These are phyloP conservation scores for Chlorella variabilis DNA, from an alignment of 163 green algal species.

Conservation along the genomic window DNA sequence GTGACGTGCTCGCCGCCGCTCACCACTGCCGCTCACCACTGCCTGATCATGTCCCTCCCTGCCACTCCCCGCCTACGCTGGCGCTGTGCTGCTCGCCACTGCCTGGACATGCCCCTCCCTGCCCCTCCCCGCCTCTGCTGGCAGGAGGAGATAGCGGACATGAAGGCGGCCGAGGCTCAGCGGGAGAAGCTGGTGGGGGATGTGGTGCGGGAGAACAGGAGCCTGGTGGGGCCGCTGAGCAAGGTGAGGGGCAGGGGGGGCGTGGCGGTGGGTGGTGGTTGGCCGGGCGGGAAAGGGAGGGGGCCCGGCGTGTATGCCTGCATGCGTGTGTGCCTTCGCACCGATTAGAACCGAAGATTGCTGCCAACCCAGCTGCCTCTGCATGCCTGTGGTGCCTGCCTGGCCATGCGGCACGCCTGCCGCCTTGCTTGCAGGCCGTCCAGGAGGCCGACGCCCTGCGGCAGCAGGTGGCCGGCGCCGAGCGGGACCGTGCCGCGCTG, in stretches of 20 bases:
- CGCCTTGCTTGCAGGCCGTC: conserved; percentile 9
- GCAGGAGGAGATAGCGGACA: conserved; percentile 86
- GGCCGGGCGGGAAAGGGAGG: not conserved
- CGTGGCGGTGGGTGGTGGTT: not conserved
- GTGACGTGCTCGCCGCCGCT: not conserved
- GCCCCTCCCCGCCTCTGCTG: not conserved
- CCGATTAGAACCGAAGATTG: no score
- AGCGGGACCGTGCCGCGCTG: conserved; percentile 14
- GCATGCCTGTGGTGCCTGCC: no score
- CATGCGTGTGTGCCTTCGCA: no score
- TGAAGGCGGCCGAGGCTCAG: conserved; percentile 86
- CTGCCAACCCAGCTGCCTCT: no score
- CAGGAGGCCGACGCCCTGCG: conserved; percentile 14
- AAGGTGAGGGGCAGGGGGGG: conserved; percentile 51
- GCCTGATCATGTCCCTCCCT: not conserved
- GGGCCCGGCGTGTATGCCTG: no score
- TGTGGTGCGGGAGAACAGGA: conserved; percentile 91
- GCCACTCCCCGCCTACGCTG: no score
- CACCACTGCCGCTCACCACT: no score
- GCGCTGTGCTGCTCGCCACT: not conserved
- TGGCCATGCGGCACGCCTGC: no score
- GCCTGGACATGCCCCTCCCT: not conserved
- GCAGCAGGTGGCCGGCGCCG: not conserved
- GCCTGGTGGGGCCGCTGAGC: conserved; percentile 81
- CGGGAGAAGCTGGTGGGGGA: conserved; percentile 92